Conservation (phyloP, 768 basidiomycete genomes). For the Holtermannia corniformis region DNA sequence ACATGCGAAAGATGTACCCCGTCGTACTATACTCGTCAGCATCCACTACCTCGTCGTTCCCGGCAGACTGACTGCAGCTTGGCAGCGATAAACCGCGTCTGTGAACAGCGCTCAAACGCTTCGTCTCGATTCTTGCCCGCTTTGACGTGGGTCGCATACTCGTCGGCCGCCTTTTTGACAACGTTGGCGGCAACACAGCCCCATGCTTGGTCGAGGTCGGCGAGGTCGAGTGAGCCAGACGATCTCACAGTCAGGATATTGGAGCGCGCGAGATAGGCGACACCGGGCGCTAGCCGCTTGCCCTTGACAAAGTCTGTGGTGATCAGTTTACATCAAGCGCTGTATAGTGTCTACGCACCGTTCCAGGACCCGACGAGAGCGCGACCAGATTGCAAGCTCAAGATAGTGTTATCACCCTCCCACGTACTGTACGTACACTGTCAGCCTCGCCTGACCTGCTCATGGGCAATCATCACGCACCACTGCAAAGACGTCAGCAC, state of each 20-base stretch:
- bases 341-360: constrained; percentile 13
- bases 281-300: constrained; percentile 41
- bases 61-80: constrained; percentile 40
- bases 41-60: neutral
- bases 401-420: constrained; percentile 45
- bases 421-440: constrained; percentile 31
- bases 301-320: constrained; percentile 39
- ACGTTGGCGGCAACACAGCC: constrained; percentile 43
- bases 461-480: neutral
- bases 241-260: constrained; percentile 35
- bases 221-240: constrained; percentile 34
- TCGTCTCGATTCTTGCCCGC: constrained; percentile 41
- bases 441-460: constrained; percentile 1
- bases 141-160: constrained; percentile 37
- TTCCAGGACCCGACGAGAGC: constrained; percentile 39
- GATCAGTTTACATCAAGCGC: constrained; percentile 17
- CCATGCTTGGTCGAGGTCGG: constrained; percentile 42
- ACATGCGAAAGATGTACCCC: constrained; percentile 42
- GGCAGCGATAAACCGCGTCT: constrained; percentile 44
- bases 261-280: constrained; percentile 42
- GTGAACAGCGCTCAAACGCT: constrained; percentile 44
- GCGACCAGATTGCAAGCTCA: constrained; percentile 41
- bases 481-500: neutral
- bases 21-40: constrained; percentile 5
- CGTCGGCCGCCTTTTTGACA: constrained; percentile 43